phyloP scores from a whole-genome alignment of 2,329 filamentous ascomycete species.

The Furcasterigmium furcatum region DNA sequence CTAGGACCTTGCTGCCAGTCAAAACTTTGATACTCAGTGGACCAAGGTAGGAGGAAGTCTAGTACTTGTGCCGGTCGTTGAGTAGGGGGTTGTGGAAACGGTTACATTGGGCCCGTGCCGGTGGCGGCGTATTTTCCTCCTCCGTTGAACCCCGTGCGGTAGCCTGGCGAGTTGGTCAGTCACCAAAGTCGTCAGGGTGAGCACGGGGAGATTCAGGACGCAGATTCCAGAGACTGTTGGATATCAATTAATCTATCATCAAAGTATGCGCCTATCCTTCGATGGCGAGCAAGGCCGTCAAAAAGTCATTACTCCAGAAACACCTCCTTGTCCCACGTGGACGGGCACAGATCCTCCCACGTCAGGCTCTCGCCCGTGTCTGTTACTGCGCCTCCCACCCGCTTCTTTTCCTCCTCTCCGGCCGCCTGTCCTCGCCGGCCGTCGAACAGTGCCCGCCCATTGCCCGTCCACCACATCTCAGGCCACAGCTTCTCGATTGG shows the following conservation, averaged over 20 bases:
- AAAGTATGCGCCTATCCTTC: not conserved
- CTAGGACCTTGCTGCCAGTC: not conserved
- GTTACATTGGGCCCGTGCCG: no score
- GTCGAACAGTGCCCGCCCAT: conserved; percentile 14
- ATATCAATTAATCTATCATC: not conserved
- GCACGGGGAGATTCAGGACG: no score
- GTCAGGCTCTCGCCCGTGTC: conserved; percentile 11
- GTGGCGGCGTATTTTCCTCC: no score
- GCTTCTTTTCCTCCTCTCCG: conserved; percentile 2
- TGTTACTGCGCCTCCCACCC: conserved; percentile 7
- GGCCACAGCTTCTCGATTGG: conserved; percentile 18
- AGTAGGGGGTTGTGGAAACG: no score
- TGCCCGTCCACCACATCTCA: conserved; percentile 19
- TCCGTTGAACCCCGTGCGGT: no score
- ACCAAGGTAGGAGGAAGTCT: no score
- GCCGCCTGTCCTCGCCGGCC: conserved; percentile 6
- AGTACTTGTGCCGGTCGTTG: no score
- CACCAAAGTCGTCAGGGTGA: no score
- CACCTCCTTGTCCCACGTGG: conserved; percentile 16
- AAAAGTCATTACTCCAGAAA: conserved; percentile 13
- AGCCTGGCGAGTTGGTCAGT: no score
- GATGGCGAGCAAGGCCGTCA: not conserved
- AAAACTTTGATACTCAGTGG: not conserved
- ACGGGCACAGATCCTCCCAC: conserved; percentile 21
- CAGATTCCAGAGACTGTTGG: no score